phyloP scores from a whole-genome alignment of 1,284 basidiomycete species.

The Bjerkandera adusta region DNA sequence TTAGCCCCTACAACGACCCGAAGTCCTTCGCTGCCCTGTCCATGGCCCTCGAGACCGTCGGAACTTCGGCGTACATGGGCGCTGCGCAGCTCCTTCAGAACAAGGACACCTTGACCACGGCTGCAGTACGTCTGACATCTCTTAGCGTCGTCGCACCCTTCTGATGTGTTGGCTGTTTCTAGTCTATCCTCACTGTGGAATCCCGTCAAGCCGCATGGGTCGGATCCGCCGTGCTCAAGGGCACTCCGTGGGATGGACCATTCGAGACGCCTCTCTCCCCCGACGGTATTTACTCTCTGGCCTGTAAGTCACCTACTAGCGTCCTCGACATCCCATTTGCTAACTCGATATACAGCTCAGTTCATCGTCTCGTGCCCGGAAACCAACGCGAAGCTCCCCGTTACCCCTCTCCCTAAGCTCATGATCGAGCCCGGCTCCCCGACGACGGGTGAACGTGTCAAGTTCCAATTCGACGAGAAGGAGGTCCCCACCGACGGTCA shows the following conservation, averaged over 20 bases:
- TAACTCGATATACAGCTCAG: conserved; percentile 18
- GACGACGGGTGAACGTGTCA: conserved; percentile 26
- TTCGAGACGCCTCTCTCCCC: conserved; percentile 52
- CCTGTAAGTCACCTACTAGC: conserved; percentile 19
- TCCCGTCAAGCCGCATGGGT: conserved; percentile 53
- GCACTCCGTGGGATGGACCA: conserved; percentile 52
- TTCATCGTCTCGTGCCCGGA: conserved; percentile 51
- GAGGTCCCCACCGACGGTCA: conserved; percentile 25
- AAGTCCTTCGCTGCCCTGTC: conserved; percentile 51
- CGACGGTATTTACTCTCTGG: conserved; percentile 46
- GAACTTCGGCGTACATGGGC: conserved; percentile 53
- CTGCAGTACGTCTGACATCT: conserved; percentile 24
- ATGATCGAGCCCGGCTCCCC: conserved; percentile 24
- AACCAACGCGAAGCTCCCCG: conserved; percentile 34
- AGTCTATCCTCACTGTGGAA: conserved; percentile 41
- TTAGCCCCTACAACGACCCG: conserved; percentile 47
- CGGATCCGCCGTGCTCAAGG: conserved; percentile 42
- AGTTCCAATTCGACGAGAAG: conserved; percentile 25
- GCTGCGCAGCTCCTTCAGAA: conserved; percentile 44
- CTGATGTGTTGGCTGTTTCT: not conserved
- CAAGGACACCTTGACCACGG: conserved; percentile 31
- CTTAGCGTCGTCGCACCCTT: not conserved
- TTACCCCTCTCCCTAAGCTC: conserved; percentile 39
- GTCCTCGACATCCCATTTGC: no score
- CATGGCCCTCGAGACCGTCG: conserved; percentile 57